These are phyloP conservation scores for Teunomyces tritomae DNA, from an alignment of 805 yeast genomes.

Conservation along the genomic window DNA sequence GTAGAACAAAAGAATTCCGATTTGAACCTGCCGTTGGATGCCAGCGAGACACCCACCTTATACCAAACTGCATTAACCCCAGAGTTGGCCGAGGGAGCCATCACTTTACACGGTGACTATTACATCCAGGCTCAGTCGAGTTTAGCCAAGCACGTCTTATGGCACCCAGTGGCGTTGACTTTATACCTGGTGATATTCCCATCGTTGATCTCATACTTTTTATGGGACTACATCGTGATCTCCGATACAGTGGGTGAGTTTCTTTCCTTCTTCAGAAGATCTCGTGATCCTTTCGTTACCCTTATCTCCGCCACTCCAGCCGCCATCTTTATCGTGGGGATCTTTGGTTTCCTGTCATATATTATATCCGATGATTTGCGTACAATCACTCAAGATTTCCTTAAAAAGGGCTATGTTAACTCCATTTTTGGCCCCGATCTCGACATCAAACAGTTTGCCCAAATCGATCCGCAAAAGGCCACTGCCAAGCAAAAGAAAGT, in stretches of 20 bases:
- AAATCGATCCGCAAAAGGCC: slow-evolving; percentile 18
- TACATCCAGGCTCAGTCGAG: slow-evolving; percentile 46
- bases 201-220: slow-evolving; percentile 17
- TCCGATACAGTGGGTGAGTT: slow-evolving; percentile 33
- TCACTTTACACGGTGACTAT: slow-evolving; percentile 64
- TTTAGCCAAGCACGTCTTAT: slow-evolving; percentile 45
- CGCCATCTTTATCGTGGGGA: slow-evolving; percentile 32
- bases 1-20: slow-evolving; percentile 50
- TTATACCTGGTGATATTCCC: slow-evolving; percentile 13
- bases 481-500: slow-evolving; percentile 20
- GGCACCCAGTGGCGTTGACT: slow-evolving; percentile 36
- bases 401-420: slow-evolving; percentile 20
- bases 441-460: slow-evolving; percentile 49
- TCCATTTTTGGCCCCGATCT: slow-evolving; percentile 43
- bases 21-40: slow-evolving; percentile 54
- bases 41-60: slow-evolving; percentile 51
- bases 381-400: slow-evolving; percentile 27
- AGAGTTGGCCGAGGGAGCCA: slow-evolving; percentile 54
- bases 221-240: slow-evolving; percentile 29
- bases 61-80: slow-evolving; percentile 51
- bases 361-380: slow-evolving; percentile 49
- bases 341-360: slow-evolving; percentile 39
- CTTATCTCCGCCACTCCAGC: slow-evolving; percentile 34
- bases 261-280: slow-evolving; percentile 16
- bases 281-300: slow-evolving; percentile 14